These are phyloP conservation scores for Nigrograna mackinnonii DNA, from an alignment of 2,329 filamentous ascomycete genomes.

Conservation along the genomic window DNA sequence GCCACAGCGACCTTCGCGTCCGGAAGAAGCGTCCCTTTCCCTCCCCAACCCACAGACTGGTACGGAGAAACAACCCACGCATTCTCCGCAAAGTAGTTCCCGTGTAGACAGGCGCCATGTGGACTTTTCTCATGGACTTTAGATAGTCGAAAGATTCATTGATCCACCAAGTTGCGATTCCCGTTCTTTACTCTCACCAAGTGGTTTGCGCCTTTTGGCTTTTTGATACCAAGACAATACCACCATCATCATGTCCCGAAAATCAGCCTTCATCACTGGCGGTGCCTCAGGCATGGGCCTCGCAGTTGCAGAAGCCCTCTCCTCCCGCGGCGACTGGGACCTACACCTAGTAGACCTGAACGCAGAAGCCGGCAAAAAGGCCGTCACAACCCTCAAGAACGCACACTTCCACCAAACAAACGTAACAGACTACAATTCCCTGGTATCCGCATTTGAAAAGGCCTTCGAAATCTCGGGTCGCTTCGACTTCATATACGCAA, in stretches of 20 bases:
- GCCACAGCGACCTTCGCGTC: no score
- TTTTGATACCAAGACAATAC: no score
- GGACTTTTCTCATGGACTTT: background rate
- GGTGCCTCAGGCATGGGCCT: slow-evolving; percentile 63
- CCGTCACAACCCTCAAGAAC: slow-evolving; percentile 24
- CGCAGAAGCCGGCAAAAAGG: slow-evolving; percentile 34
- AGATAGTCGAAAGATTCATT: no score
- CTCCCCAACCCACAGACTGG: background rate
- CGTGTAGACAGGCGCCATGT: background rate
- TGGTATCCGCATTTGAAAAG: slow-evolving; percentile 41
- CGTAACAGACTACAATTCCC: slow-evolving; percentile 39
- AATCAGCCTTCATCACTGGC: slow-evolving; percentile 72
- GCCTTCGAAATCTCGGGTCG: slow-evolving; percentile 38
- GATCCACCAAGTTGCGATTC: no score
- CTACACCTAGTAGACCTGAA: slow-evolving; percentile 48
- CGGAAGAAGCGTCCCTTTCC: slow-evolving; percentile 1
- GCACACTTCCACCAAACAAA: slow-evolving; percentile 45
- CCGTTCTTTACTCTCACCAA: no score
- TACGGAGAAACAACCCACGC: slow-evolving; percentile 10
- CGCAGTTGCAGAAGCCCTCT: slow-evolving; percentile 44
- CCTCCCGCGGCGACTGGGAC: slow-evolving; percentile 40
- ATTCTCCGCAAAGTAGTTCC: slow-evolving; percentile 8
- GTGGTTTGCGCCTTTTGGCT: no score
- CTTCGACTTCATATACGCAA: slow-evolving; percentile 55
- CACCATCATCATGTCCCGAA: slow-evolving; percentile 17